phyloP scores from a whole-genome alignment of 257 asterid genomes.

The Gynochthodes officinalis region DNA sequence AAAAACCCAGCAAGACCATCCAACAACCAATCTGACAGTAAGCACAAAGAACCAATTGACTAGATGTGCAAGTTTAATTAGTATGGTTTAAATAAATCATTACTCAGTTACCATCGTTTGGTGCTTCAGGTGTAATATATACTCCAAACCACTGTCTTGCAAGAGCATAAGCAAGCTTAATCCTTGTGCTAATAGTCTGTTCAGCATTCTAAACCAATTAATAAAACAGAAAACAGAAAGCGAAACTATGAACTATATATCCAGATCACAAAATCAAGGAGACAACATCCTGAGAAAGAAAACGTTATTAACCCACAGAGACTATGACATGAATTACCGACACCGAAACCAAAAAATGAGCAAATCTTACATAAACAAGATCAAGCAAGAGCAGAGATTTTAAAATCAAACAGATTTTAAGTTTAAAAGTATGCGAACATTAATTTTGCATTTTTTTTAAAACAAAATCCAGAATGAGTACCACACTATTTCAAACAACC shows the following conservation, averaged over 20 bases:
- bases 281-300: neutral
- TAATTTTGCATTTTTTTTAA: no score
- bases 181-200: conserved; percentile 95
- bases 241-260: conserved; percentile 1
- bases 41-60: conserved; percentile 31
- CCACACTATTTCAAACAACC: neutral
- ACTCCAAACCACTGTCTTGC: conserved; percentile 99
- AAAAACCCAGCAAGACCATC: conserved; percentile 98
- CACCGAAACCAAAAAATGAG: neutral
- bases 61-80: conserved; percentile 15
- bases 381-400: neutral
- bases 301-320: neutral
- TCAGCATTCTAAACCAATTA: conserved; percentile 33
- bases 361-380: neutral
- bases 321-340: neutral
- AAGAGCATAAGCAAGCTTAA: conserved; percentile 88
- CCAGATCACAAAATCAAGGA: neutral
- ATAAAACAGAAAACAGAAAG: conserved; percentile 18
- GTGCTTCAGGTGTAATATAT: conserved; percentile 81
- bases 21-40: conserved; percentile 84
- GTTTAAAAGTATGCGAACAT: neutral
- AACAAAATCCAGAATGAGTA: neutral
- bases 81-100: conserved; percentile 5
- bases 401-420: neutral
- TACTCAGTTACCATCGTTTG: conserved; percentile 66